Evolutionary conservation across 106 monocot species (phyloP), one percentile per base, ranked within the genome.

Genomic region (Agapanthus africanus): DNA sequence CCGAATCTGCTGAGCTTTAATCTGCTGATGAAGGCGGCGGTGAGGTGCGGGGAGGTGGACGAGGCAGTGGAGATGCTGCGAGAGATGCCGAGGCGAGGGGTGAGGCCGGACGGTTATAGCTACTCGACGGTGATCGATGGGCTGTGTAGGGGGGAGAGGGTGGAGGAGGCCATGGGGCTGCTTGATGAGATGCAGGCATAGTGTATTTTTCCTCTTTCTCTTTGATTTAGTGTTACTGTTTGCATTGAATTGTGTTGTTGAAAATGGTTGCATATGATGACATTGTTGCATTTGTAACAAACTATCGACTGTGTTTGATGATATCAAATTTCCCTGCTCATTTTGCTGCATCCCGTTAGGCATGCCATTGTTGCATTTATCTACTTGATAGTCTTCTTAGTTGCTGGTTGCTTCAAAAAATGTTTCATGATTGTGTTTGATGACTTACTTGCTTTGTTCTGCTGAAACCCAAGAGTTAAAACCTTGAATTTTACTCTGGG

Each of bases 1-100:
- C 84, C 81, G 22, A 82, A 81, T 18, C 44, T 73, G 16, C 79
- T 89, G 77, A 89, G 79, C 9, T 82, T 77, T 79, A 89, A 84
- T 37, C 82, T 89, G 63, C 67, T 88, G 22, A 76, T 88, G 67
- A 84, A 81, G 77, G 32, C 66, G 69, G 7, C 54, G 65, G 67
- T 57, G 54, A 59, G 73, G 19, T 59, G 66, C 35, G 21, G 52
- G 32, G 7, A 14, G 57, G 64, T 67, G n/a, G 76, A 81, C 54
- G 54, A 28, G 8, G 79, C 67, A 4, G 36, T 70, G 25, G 65
- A 21, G 47, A 7, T 68, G 46, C 31, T 68, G 47, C 31, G 68
- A 38, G 68, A 68, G 49, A 68, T 68, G 68, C 18, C 2, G 32
- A 49, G 47, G 49, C 14, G 72, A 26, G 70, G 77, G 22, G 47